Evolutionary conservation across 1,139 yeast genomes (phyloP).

Genomic region (Yamadazyma jaroonii): DNA sequence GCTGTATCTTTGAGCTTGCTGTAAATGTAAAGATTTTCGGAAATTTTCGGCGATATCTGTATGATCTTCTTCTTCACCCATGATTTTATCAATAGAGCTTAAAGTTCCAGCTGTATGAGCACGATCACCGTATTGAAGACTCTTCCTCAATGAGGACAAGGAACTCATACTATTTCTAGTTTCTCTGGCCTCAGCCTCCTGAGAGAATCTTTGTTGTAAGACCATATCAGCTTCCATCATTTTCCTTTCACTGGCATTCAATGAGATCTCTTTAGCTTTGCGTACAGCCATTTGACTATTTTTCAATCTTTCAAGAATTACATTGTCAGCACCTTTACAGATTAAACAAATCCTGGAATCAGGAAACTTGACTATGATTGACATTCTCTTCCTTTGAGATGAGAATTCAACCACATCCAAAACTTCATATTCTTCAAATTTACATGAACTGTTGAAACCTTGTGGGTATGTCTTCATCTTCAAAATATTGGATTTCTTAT

Average conservation of each 20-base stretch:
- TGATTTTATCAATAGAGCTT: constrained; percentile 55
- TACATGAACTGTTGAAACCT: constrained; percentile 68
- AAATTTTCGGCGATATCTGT: constrained; percentile 59
- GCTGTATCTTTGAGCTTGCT: constrained; percentile 58
- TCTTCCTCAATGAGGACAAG: constrained; percentile 30
- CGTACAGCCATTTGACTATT: constrained; percentile 55
- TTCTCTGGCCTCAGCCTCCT: constrained; percentile 27
- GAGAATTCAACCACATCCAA: constrained; percentile 83
- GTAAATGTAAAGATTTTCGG: constrained; percentile 60
- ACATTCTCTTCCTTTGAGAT: constrained; percentile 91
- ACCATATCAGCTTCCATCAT: constrained; percentile 80
- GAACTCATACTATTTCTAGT: constrained; percentile 19
- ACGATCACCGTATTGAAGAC: constrained; percentile 20
- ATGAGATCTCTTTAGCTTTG: constrained; percentile 64
- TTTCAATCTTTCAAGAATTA: constrained; percentile 74
- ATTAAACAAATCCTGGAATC: constrained; percentile 74
- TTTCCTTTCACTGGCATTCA: constrained; percentile 61
- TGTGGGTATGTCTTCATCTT: constrained; percentile 77
- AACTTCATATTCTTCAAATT: constrained; percentile 66
- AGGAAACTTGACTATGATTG: constrained; percentile 77
- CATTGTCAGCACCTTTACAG: constrained; percentile 95
- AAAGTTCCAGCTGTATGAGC: constrained; percentile 15
- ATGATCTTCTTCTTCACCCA: constrained; percentile 34
- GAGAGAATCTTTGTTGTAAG: constrained; percentile 45
- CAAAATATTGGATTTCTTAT: constrained; percentile 57